Evolutionary conservation across 371 early-diverging fungal genomes (phyloP).

Genomic region (Mortierella sp.): DNA sequence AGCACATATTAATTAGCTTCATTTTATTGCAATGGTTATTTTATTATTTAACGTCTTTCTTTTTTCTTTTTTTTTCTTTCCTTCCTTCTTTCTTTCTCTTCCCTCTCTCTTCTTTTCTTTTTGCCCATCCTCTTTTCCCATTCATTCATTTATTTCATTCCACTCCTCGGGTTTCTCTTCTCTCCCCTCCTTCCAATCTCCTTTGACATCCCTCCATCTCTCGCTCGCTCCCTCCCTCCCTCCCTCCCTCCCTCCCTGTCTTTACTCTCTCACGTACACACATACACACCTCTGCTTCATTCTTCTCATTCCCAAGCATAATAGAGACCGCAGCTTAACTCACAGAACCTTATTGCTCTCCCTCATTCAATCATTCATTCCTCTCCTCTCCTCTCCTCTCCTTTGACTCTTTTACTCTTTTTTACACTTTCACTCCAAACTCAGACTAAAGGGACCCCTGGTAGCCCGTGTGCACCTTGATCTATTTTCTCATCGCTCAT

Average conservation of each 20-base stretch:
- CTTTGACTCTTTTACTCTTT: too few species aligned
- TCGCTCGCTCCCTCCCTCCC: background rate
- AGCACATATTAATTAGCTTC: background rate
- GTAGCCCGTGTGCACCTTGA: background rate
- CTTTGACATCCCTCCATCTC: background rate
- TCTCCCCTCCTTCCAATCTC: background rate
- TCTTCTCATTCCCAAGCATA: background rate
- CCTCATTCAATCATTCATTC: background rate
- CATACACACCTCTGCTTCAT: background rate
- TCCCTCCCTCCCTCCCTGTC: background rate
- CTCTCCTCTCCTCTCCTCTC: too few species aligned
- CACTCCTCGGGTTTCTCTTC: background rate
- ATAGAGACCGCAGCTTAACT: background rate
- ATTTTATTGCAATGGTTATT: background rate
- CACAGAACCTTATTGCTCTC: background rate
- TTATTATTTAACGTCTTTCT: background rate
- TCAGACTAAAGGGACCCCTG: background rate
- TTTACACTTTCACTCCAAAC: background rate
- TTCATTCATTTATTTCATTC: background rate
- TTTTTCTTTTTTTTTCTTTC: slow-evolving; percentile 13
- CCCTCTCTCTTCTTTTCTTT: background rate
- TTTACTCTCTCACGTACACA: slow-evolving; percentile 4
- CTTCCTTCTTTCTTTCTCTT: background rate
- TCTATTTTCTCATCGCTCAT: background rate
- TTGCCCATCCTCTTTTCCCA: background rate